Evolutionary conservation across 78 protist genomes (phyloP).

Genomic region (Guillardia theta): DNA sequence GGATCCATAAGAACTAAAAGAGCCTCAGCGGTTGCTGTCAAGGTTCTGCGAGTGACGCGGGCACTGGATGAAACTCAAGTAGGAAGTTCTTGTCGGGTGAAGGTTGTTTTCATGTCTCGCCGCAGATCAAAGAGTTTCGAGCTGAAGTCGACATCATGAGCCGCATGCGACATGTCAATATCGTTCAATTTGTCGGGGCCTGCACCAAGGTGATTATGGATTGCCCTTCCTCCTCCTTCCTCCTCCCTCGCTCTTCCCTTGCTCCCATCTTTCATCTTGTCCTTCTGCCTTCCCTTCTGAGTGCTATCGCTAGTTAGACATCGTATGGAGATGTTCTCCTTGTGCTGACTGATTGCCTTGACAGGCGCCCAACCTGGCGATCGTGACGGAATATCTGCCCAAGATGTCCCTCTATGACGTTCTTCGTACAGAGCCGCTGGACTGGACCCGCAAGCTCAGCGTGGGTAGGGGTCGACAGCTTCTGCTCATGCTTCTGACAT

Average conservation of each 20-base stretch:
- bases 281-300: no score
- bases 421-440: neutral
- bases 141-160: constrained; percentile 23
- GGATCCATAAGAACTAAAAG: no score
- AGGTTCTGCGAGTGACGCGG: neutral
- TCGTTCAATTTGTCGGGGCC: neutral
- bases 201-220: constrained; percentile 35
- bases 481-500: neutral
- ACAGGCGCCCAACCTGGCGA: neutral
- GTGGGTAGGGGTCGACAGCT: neutral
- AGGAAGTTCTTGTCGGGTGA: no score
- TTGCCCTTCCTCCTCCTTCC: no score
- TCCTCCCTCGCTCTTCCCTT: no score
- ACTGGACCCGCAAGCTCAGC: neutral
- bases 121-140: neutral
- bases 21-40: neutral
- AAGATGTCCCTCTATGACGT: constrained; percentile 33
- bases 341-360: no score
- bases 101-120: no score
- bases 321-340: no score
- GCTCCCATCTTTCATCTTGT: no score
- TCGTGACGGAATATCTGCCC: neutral
- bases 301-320: no score
- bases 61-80: no score
- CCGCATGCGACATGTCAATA: constrained; percentile 2